Base-by-base conservation (phyloP, 495 filamentous ascomycete species). In the Durotheca rogersii region DNA sequence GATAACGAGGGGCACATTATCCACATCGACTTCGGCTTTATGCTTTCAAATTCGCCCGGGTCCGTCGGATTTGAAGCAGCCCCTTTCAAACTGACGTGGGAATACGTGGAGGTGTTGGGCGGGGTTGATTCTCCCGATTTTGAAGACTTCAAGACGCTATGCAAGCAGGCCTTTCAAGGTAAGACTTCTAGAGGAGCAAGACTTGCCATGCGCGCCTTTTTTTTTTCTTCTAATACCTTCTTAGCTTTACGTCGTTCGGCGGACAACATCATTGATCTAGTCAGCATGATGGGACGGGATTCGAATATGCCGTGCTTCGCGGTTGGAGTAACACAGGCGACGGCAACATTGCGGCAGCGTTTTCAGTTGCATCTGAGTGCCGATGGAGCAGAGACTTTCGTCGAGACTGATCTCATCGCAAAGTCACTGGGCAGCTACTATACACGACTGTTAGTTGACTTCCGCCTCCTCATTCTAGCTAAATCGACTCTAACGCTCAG, bases 11-110 rank as follows among this genome's bases (percentile, higher is more conserved):
- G 86, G 11, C 86, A 89, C 57, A 86, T 89, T 18, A 85, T 89
- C 49, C 86, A 89, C 61, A 89, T 89, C 48, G 86, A 89, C 66
- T 89, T 89, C 64, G 86, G 86, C 35, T 89, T 89, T 64, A 89
- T 89, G 86, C 74, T 89, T 35, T 86, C 82, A 5, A 89, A 89
- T 64, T 87, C 85, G 12, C 86, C 86, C 12, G 86, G 86, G 1
- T 79, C 78, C 19, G 84, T 89, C 47, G 85, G 86, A 35, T 89
- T 88, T 59, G 86, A 89, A 65, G 85, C 85, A 16, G 86, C 86
- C 18, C 86, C 86, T 7, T 89, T 89, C 68, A 89, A 89, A 68
- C 71, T 89, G 15, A 88, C 86, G 21, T 77, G 84, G 53, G 86
- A 89, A 54, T 89, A 89, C 62, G 79, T 89, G 30, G 86, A 89